These are phyloP conservation scores for Crotalaria pallida DNA, from an alignment of 306 rosid genomes.

Conservation along the genomic window DNA sequence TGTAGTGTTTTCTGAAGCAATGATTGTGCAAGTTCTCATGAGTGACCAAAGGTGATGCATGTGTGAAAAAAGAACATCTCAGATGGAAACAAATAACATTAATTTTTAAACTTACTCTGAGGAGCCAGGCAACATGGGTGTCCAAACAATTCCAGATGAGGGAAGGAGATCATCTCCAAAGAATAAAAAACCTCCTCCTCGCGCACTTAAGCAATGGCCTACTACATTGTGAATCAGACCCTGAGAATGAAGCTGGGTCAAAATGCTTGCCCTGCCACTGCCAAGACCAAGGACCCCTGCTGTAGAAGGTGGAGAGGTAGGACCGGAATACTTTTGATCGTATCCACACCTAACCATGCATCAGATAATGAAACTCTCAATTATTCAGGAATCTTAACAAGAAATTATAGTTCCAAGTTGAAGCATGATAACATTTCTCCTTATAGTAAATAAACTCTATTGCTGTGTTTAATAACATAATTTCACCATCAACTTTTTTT, in stretches of 20 bases:
- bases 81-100: background rate
- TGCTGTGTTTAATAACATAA: background rate
- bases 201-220: slow-evolving; percentile 68
- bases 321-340: slow-evolving; percentile 53
- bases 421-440: background rate
- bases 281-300: slow-evolving; percentile 91
- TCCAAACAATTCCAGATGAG: slow-evolving; percentile 63
- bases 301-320: slow-evolving; percentile 47
- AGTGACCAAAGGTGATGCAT: background rate
- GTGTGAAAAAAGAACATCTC: background rate
- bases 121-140: slow-evolving; percentile 34
- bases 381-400: background rate
- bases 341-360: slow-evolving; percentile 75
- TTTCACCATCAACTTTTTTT: background rate
- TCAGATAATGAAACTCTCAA: slow-evolving; percentile 3
- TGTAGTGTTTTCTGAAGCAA: slow-evolving; percentile 57
- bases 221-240: slow-evolving; percentile 50
- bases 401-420: background rate
- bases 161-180: slow-evolving; percentile 73
- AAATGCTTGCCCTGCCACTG: slow-evolving; percentile 49
- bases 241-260: slow-evolving; percentile 50
- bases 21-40: background rate
- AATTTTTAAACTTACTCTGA: slow-evolving; percentile 42
- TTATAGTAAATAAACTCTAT: background rate
- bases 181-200: slow-evolving; percentile 84